Evolutionary conservation across 345 rosid genomes (phyloP), one percentile per base, ranked within the genome.

Genomic region (Heritiera littoralis): DNA sequence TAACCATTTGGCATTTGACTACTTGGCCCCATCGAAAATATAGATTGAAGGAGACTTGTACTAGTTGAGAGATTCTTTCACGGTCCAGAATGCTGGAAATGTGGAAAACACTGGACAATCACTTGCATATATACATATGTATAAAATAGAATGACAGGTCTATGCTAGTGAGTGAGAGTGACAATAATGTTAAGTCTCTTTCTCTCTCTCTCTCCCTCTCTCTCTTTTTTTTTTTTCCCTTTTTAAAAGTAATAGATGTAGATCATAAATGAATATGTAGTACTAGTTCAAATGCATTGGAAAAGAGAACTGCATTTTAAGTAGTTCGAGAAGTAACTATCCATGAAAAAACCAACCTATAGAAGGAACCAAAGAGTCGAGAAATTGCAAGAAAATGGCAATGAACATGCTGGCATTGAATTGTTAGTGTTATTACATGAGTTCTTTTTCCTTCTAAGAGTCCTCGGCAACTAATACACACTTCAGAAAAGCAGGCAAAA

Each of bases 1-100:
- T 4, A 30, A 49, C 43, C 20, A 35, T 68, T 18, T 41, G 8
- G 0, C 20, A 35, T 68, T 18, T 41, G 8, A 0, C 10, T 51
- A 66, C 48, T 52, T 28, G 66, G 80, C 59, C 83, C 68, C 66
- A 66, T 48, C 28, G 65, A 20, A 3, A n/a, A 35, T 30, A 63
- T 72, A 6, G 70, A 76, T 51, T 30, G 67, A 75, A 68, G 58
- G 45, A 51, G 32, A 40, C 32, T 70, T 60, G 6, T 49, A 54
- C 76, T 48, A 51, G 43, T 46, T 46, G 35, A 60, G 66, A 72
- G 60, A 30, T 67, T 28, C 51, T 46, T 52, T 10, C 18, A 18
- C 46, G 32, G 60, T 61, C 45, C 17, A 2, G 23, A 70, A 64
- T 30, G 51, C 54, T 48, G 40, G 18, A 70, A 48, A 23, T 12